phyloP scores from a whole-genome alignment of 2,329 filamentous ascomycete species.

The Rhexocercosporidium sp. region DNA sequence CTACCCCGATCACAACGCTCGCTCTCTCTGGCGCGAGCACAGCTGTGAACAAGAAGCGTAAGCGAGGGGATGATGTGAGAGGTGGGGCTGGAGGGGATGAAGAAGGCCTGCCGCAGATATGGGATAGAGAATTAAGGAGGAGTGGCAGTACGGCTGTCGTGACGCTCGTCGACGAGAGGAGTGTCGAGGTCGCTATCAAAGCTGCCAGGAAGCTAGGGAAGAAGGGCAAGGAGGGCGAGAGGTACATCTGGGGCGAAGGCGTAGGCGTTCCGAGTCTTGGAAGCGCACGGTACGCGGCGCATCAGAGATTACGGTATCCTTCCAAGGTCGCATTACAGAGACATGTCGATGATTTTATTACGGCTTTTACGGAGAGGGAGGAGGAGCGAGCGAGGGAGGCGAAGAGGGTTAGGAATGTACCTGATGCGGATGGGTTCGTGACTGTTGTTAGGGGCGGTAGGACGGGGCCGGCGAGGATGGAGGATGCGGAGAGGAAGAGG shows the following conservation, averaged over 20 bases:
- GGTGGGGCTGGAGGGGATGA: conserved; percentile 63
- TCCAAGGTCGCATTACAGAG: conserved; percentile 68
- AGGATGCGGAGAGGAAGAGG: conserved; percentile 68
- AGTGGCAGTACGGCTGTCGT: conserved; percentile 83
- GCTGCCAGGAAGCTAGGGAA: conserved; percentile 68
- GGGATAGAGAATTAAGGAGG: conserved; percentile 71
- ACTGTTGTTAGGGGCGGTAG: conserved; percentile 84
- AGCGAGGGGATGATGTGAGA: conserved; percentile 58
- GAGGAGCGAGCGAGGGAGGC: conserved; percentile 65
- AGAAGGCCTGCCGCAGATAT: conserved; percentile 73
- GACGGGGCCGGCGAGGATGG: conserved; percentile 73
- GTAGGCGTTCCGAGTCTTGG: conserved; percentile 56
- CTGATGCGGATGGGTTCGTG: conserved; percentile 94
- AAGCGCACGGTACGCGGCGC: conserved; percentile 62
- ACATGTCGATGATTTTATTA: conserved; percentile 85
- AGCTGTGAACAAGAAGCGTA: conserved; percentile 55
- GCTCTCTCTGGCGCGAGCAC: neutral
- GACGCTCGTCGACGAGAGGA: conserved; percentile 81
- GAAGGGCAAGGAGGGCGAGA: conserved; percentile 59
- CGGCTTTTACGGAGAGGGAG: conserved; percentile 75
- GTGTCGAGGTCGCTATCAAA: conserved; percentile 77
- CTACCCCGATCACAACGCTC: conserved; percentile 5
- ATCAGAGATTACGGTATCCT: conserved; percentile 76
- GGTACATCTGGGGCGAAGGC: conserved; percentile 72
- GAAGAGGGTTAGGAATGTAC: conserved; percentile 73